Base-by-base conservation (phyloP, 805 yeast species). In the Yarrowia divulgata region DNA sequence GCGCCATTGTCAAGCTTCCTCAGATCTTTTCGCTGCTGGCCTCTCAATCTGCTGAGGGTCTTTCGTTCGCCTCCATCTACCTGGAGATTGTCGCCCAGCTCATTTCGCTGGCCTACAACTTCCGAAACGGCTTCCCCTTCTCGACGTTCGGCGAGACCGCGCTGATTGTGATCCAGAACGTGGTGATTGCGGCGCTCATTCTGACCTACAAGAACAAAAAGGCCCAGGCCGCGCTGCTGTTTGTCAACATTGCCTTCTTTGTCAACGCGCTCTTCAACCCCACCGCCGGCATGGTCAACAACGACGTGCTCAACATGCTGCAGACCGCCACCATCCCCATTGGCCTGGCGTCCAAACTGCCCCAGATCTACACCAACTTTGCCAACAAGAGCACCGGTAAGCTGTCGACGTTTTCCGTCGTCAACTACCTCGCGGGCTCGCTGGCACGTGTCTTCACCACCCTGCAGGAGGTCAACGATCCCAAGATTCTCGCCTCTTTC, bases 1-100 rank as follows among this genome's bases (percentile, higher is more conserved):
- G 83, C 1, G 76, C 82, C 2, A 72, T 80, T 23, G 78, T 81
- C 48, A 81, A 81, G 70, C 71, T 82, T 0, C 84, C 85, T 8
- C 84, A 82, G 72, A 78, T 82, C 58, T n/a, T 76, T 12, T 73
- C 76, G 52, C 75, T 82, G 43, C 48, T 81, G 32, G 67, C 71
- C 18, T 72, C 78, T 10, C 68, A 72, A 12, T 78, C 81, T 3
- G 80, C 79, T 12, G 73, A 67, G 3, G 84, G 83, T 6, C 71
- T 82, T 16, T 80, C 83, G 4, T 71, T 79, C 46, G 40, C 73
- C 16, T 73, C 78, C 54, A 76, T 74, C 54, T 52, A 77, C 9
- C 73, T 82, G 45, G 84, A 82, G 71, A 76, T 80, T 3, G 43
- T 77, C 0, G 73, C 78, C 14, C 76, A 79, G 69, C 62, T 79